Conservation (phyloP, 441 rosid genomes). For the Monsonia emarginata region DNA sequence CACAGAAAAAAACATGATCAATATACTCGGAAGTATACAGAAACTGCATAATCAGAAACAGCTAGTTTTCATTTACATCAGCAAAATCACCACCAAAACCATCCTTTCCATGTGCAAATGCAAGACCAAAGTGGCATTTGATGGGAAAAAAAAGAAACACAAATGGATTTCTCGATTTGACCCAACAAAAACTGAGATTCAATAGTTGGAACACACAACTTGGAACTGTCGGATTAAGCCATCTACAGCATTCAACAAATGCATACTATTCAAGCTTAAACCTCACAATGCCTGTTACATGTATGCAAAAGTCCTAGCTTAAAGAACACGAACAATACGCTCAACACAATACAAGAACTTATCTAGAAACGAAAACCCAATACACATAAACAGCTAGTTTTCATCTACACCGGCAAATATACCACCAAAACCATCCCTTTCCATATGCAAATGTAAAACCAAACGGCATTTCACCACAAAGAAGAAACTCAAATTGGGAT, state of each 20-base stretch:
- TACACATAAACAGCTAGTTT: not conserved
- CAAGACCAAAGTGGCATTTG: not conserved
- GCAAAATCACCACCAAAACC: not conserved
- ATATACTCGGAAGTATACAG: not conserved
- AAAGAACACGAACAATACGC: not conserved
- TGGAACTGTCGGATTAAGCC: not conserved
- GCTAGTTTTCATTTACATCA: not conserved
- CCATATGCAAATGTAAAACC: not conserved
- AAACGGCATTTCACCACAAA: not conserved
- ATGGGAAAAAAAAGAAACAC: too few relatives aligned
- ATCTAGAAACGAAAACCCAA: not conserved
- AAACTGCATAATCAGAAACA: not conserved
- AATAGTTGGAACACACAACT: not conserved
- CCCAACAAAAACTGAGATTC: not conserved
- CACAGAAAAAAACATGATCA: not conserved
- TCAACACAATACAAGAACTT: not conserved
- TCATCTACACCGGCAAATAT: not conserved
- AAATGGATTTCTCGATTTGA: not conserved
- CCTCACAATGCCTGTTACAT: not conserved
- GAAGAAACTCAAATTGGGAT: not conserved
- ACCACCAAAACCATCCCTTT: not conserved
- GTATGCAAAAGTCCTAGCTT: slow-evolving; percentile 15
- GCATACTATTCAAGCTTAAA: not conserved
- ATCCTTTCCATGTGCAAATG: not conserved
- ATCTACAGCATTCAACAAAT: not conserved